Percentiles rank a stretch among this genome's conserved stretches.
Conservation (phyloP, 2,329 filamentous ascomycete species). For the Ceratocystis colombiana region DNA sequence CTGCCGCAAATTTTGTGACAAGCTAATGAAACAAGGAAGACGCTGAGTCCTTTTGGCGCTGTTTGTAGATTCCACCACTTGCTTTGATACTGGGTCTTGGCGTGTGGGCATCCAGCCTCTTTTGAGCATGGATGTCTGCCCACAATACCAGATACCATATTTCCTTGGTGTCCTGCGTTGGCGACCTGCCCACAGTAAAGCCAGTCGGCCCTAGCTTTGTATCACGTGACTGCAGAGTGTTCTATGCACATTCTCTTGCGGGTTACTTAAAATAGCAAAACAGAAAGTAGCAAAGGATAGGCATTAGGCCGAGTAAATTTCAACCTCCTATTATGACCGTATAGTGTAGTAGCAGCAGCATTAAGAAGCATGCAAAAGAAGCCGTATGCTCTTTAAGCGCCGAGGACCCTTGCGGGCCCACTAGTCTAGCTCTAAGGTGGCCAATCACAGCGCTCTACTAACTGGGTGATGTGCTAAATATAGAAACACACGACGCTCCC, state of each 20-base stretch:
- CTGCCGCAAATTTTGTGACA: neutral
- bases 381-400: slow-evolving; percentile 1
- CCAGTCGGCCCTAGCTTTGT: neutral
- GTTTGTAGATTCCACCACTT: neutral
- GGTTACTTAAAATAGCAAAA: too few species aligned
- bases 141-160: neutral
- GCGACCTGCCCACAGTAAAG: neutral
- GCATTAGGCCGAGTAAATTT: too few species aligned
- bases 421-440: neutral
- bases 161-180: neutral
- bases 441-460: slow-evolving; percentile 10
- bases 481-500: neutral
- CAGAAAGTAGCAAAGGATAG: too few species aligned
- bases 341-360: neutral
- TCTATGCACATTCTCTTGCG: too few species aligned
- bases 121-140: neutral
- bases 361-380: neutral
- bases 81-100: neutral
- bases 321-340: too few species aligned
- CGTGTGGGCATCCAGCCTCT: neutral
- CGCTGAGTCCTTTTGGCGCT: neutral
- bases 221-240: neutral
- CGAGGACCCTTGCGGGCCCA: slow-evolving; percentile 10
- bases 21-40: neutral
- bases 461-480: neutral